phyloP scores from a whole-genome alignment of 2,329 filamentous ascomycete species.

The Sclerotinia nivalis region DNA sequence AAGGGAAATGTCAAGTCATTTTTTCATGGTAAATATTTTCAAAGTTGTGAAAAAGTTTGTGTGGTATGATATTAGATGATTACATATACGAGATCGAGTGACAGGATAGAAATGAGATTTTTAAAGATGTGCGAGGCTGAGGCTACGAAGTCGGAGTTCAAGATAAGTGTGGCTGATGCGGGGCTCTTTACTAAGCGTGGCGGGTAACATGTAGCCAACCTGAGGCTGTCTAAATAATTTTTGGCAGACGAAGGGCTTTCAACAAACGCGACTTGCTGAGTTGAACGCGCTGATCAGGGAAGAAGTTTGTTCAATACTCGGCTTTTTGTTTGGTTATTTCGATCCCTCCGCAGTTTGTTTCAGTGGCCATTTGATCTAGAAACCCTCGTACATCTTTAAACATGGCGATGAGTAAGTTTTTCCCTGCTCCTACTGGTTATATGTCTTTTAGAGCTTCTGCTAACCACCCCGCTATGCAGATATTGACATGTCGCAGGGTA shows the following conservation, averaged over 20 bases:
- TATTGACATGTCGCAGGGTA: slow-evolving; percentile 84
- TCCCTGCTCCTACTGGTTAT: slow-evolving; percentile 22
- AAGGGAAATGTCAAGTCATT: not conserved
- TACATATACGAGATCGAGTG: not conserved
- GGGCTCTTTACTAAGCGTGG: slow-evolving; percentile 8
- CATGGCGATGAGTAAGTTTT: slow-evolving; percentile 61
- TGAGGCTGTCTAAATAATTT: slow-evolving; percentile 25
- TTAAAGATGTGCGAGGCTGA: not conserved
- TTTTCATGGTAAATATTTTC: too few species aligned
- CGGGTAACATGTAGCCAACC: not conserved
- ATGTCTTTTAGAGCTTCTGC: slow-evolving; percentile 36
- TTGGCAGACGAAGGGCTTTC: slow-evolving; percentile 29
- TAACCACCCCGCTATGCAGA: slow-evolving; percentile 51
- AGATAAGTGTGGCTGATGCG: slow-evolving; percentile 1
- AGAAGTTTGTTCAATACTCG: slow-evolving; percentile 18
- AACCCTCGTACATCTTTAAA: slow-evolving; percentile 41
- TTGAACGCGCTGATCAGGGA: slow-evolving; percentile 31
- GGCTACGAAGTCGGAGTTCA: not conserved
- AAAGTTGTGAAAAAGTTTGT: too few species aligned
- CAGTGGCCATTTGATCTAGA: slow-evolving; percentile 22
- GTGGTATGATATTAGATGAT: too few species aligned
- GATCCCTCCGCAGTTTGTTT: slow-evolving; percentile 16
- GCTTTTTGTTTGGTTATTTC: slow-evolving; percentile 10
- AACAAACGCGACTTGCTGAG: slow-evolving; percentile 30
- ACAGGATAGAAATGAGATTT: not conserved